Evolutionary conservation across 129 eudicot genomes (phyloP).

Genomic region (Ambrosia artemisiifolia): DNA sequence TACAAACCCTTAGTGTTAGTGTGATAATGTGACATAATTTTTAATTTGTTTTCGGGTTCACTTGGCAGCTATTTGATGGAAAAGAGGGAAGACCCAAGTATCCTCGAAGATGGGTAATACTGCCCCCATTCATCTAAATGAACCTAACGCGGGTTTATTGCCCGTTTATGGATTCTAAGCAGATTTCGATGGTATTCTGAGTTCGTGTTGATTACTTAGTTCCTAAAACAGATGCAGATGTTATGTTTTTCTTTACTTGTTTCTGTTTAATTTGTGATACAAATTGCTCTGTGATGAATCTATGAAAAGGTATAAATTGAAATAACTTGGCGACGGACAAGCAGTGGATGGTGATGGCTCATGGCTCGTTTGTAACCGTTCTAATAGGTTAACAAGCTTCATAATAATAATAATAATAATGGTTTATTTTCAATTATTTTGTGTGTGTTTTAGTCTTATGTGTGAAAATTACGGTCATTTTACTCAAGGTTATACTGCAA

Average conservation of each 20-base stretch:
- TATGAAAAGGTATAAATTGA: no score
- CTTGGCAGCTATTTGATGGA: slow-evolving; percentile 74
- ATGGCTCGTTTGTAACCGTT: no score
- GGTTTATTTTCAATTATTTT: no score
- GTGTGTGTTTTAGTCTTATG: no score
- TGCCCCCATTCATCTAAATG: slow-evolving; percentile 75
- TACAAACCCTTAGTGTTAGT: not conserved
- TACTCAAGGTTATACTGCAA: no score
- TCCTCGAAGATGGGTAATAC: slow-evolving; percentile 78
- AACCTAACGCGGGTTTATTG: not conserved
- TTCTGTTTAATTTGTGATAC: not conserved
- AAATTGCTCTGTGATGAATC: not conserved
- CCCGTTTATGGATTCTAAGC: not conserved
- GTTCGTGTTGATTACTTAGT: slow-evolving; percentile 1
- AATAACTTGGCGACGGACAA: no score
- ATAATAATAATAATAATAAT: no score
- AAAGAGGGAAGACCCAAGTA: slow-evolving; percentile 83
- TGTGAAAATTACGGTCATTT: no score
- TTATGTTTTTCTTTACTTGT: not conserved
- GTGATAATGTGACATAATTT: not conserved
- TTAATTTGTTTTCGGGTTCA: not conserved
- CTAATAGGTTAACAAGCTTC: no score
- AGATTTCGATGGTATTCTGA: slow-evolving; percentile 7
- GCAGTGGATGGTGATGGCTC: no score
- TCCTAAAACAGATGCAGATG: slow-evolving; percentile 1